These are phyloP conservation scores for Saprolegnia parasitica DNA, from an alignment of 352 stramenopile species.

Conservation along the genomic window DNA sequence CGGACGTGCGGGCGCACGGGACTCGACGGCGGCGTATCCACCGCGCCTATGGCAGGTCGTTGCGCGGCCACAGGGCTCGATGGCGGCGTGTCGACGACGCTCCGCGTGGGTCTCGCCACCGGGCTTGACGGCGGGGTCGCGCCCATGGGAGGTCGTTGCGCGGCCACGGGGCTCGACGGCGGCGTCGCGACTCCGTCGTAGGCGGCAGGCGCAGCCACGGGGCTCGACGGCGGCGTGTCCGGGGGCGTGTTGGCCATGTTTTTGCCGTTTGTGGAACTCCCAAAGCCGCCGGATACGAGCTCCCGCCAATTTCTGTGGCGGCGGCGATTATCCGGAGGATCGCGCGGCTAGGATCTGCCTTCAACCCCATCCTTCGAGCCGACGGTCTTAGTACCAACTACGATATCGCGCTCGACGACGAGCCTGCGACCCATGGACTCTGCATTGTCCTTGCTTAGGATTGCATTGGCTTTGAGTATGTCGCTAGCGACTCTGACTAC, in stretches of 20 bases:
- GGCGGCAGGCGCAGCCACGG: constrained; percentile 34
- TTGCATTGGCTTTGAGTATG: too few relatives aligned
- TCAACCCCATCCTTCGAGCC: too few relatives aligned
- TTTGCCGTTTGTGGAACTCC: background rate
- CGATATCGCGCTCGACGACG: too few relatives aligned
- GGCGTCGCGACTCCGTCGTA: constrained; percentile 45
- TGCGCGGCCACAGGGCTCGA: constrained; percentile 12
- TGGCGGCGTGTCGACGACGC: constrained; percentile 1
- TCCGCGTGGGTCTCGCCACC: background rate
- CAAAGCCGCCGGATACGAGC: background rate
- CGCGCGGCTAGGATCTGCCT: background rate
- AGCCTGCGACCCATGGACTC: too few relatives aligned
- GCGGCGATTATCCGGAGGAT: background rate
- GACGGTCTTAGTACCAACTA: too few relatives aligned
- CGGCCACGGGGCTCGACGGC: constrained; percentile 25
- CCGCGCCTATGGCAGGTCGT: background rate
- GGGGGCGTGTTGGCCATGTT: constrained; percentile 34
- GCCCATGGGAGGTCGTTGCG: constrained; percentile 31
- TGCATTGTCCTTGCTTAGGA: background rate
- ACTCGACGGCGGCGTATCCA: constrained; percentile 26
- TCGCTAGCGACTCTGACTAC: too few relatives aligned
- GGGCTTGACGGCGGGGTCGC: constrained; percentile 47
- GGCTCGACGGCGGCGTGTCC: constrained; percentile 58
- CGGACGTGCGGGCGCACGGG: background rate
- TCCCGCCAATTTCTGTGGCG: background rate